Evolutionary conservation across 106 monocot species (phyloP).

Genomic region (Cymbidium sinense): DNA sequence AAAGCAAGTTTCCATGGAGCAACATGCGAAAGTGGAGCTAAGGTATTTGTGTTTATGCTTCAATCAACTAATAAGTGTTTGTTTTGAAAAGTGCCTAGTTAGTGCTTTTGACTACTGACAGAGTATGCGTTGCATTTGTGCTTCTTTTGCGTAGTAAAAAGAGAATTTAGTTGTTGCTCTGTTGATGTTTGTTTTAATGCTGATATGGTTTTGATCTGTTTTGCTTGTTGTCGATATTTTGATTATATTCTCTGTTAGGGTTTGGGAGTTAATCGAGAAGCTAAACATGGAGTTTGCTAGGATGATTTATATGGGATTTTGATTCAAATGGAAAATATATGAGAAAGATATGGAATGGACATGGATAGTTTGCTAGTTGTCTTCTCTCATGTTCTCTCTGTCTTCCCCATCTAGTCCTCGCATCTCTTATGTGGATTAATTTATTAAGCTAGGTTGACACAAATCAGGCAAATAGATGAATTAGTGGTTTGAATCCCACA

Average conservation of each 20-base stretch:
- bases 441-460: neutral
- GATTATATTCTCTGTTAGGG: neutral
- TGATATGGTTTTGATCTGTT: neutral
- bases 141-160: neutral
- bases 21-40: slow-evolving; percentile 38
- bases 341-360: neutral
- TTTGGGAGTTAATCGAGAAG: too few species aligned
- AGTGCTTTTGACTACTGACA: neutral
- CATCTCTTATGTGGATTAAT: neutral
- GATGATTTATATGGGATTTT: neutral
- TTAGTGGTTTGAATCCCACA: neutral
- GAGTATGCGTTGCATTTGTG: neutral
- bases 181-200: neutral
- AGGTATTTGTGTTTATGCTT: slow-evolving; percentile 5
- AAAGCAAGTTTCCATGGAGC: slow-evolving; percentile 53
- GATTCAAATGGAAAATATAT: neutral
- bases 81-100: neutral
- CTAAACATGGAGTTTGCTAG: too few species aligned
- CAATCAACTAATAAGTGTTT: neutral
- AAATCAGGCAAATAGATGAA: neutral
- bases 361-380: neutral
- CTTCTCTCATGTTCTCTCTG: neutral
- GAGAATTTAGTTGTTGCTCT: neutral
- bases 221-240: neutral
- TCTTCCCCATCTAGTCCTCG: neutral